Evolutionary conservation across 108 stramenopile species (phyloP).

Genomic region (Pelagomonas calceolata): DNA sequence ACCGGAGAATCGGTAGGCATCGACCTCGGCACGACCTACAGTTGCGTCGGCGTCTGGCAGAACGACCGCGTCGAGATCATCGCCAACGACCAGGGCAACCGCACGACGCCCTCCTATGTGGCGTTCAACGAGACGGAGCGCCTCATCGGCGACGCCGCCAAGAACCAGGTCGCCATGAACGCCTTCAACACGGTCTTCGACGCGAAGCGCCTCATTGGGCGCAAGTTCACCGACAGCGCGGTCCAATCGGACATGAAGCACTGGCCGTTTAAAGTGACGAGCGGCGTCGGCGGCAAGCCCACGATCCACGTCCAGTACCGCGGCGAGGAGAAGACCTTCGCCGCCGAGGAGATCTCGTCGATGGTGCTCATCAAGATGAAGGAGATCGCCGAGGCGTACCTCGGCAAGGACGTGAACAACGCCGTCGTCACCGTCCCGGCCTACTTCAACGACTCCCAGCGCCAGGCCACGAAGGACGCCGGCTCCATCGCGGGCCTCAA

Average conservation of each 20-base stretch:
- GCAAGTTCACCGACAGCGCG: constrained; percentile 80
- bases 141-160: constrained; percentile 95
- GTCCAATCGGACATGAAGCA: constrained; percentile 93
- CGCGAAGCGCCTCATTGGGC: constrained; percentile 96
- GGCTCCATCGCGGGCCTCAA: constrained; percentile 93
- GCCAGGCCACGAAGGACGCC: constrained; percentile 99
- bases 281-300: constrained; percentile 82
- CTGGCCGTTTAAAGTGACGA: constrained; percentile 86
- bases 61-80: constrained; percentile 99
- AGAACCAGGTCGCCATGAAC: constrained; percentile 96
- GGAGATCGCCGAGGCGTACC: constrained; percentile 96
- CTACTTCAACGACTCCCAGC: constrained; percentile 99
- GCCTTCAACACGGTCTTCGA: constrained; percentile 95
- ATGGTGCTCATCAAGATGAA: constrained; percentile 99
- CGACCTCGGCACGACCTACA: constrained; percentile 71
- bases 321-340: constrained; percentile 93
- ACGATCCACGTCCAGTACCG: constrained; percentile 85
- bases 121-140: constrained; percentile 97
- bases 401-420: constrained; percentile 97
- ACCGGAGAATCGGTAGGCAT: constrained; percentile 35
- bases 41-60: constrained; percentile 98
- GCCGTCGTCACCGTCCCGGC: constrained; percentile 98
- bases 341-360: constrained; percentile 97
- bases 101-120: constrained; percentile 97
- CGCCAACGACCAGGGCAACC: constrained; percentile 98